phyloP scores from a whole-genome alignment of 768 basidiomycete genomes.

The Boletus vermiculosoides region DNA sequence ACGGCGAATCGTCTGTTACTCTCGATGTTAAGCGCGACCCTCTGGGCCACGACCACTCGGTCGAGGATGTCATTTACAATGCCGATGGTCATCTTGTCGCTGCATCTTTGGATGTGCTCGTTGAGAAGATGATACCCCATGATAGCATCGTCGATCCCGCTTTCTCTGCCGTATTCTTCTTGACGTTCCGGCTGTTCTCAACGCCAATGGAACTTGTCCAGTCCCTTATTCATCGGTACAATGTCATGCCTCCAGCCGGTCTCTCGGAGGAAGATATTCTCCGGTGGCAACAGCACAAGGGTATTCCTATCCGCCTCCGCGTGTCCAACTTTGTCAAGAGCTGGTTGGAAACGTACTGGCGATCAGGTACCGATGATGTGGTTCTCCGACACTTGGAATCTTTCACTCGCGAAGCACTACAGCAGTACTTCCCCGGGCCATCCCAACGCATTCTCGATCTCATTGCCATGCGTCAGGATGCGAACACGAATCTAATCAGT shows the following conservation, averaged over 20 bases:
- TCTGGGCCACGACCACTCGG: conserved; percentile 70
- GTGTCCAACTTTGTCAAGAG: conserved; percentile 91
- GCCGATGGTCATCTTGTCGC: conserved; percentile 87
- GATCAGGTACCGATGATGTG: conserved; percentile 65
- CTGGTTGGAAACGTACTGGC: conserved; percentile 94
- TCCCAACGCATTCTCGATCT: conserved; percentile 74
- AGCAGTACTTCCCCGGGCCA: conserved; percentile 61
- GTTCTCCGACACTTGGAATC: conserved; percentile 55
- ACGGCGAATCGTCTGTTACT: conserved; percentile 51
- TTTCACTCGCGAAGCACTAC: conserved; percentile 63
- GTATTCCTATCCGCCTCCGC: conserved; percentile 84
- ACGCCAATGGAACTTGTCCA: conserved; percentile 74
- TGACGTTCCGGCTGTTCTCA: conserved; percentile 92
- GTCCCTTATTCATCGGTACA: conserved; percentile 78
- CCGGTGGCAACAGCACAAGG: conserved; percentile 85
- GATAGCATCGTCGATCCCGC: conserved; percentile 85
- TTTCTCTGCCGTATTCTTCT: conserved; percentile 88
- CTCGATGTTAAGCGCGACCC: conserved; percentile 38
- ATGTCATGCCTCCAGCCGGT: conserved; percentile 63
- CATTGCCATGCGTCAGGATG: conserved; percentile 52
- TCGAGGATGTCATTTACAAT: conserved; percentile 88
- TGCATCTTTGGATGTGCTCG: conserved; percentile 81
- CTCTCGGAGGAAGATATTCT: conserved; percentile 59
- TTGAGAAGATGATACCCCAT: conserved; percentile 98
- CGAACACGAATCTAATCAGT: conserved; percentile 47